Evolutionary conservation across 169 alveolate species (phyloP).

Genomic region (Babesia ovata): DNA sequence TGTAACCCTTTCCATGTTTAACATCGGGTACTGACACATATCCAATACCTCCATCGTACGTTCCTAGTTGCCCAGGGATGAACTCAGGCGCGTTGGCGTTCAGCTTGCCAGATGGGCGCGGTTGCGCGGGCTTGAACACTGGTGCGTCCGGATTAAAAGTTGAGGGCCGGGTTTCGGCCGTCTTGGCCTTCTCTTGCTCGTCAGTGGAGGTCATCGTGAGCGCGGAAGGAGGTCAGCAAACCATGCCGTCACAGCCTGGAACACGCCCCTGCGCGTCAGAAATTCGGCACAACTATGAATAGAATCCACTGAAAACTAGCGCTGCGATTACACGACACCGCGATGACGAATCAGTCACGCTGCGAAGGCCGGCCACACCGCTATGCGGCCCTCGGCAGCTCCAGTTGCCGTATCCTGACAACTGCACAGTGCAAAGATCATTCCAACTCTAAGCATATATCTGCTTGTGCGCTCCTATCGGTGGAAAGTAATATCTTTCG

Average conservation of each 20-base stretch:
- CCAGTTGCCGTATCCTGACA: neutral
- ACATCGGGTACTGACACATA: constrained; percentile 41
- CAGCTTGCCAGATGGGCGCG: constrained; percentile 39
- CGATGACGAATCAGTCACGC: constrained; percentile 3
- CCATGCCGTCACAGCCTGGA: neutral
- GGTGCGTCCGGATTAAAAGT: constrained; percentile 64
- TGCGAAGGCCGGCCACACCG: constrained; percentile 17
- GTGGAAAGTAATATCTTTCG: neutral
- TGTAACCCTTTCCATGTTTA: constrained; percentile 34
- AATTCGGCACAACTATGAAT: neutral
- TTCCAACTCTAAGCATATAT: neutral
- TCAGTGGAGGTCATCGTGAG: constrained; percentile 10
- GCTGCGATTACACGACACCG: constrained; percentile 14
- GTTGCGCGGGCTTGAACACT: constrained; percentile 57
- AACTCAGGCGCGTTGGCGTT: constrained; percentile 71
- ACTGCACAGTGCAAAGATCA: neutral
- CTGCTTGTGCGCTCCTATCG: neutral
- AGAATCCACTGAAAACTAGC: neutral
- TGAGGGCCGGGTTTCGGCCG: constrained; percentile 5
- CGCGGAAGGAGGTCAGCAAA: neutral
- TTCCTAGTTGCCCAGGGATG: constrained; percentile 59
- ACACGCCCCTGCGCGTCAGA: neutral
- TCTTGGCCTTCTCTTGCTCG: constrained; percentile 4
- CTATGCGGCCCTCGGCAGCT: neutral
- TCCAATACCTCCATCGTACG: constrained; percentile 45